Evolutionary conservation across 148 eudicot species (phyloP), one percentile per base, ranked within the genome.

Genomic region (Fagopyrum homotropicum): DNA sequence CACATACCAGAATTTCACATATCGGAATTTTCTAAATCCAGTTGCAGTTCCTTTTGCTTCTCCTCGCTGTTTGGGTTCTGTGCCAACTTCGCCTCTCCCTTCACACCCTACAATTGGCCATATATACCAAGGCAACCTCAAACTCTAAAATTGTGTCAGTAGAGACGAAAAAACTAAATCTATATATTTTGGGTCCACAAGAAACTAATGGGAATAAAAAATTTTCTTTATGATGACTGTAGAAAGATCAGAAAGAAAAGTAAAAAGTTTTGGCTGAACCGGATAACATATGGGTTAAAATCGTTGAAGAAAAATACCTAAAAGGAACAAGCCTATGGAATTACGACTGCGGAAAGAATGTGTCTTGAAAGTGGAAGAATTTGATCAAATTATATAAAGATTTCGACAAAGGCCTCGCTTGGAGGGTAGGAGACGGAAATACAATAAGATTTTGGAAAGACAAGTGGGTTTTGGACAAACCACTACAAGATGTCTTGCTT

Each of bases 51-150:
- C 69, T 76, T 84, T 83, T 88, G 88, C 89, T 89, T 91, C 88
- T 93, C 93, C 14, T 75, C 76, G 73, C 79, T 79, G 76, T 82
- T 85, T 56, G 82, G 81, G 77, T 84, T 83, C 43, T 77, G 55
- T 50, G 81, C 87, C 75, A 45, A 79, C 83, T 87, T 88, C 74
- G 74, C 76, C 0, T 93, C 97, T 76, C 91, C 98, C 81, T 94
- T 94, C 83, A 94, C 96, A 82, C 98, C 98, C 98, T 94, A 90
- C 98, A 94, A 90, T 87, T 83, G 89, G 94, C 92, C 91, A 93
- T 86, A 88, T 80, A 91, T 77, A 90, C 98, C 96, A 93, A 82
- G 74, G 91, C 94, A 94, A 88, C 90, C 97, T 93, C 98, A 93
- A 97, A 93, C 90, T 93, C 98, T 93, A 86, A 91, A 93, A 89